Evolutionary conservation across 139 green algal genomes (phyloP).

Genomic region (Tetradesmus obliquus): DNA sequence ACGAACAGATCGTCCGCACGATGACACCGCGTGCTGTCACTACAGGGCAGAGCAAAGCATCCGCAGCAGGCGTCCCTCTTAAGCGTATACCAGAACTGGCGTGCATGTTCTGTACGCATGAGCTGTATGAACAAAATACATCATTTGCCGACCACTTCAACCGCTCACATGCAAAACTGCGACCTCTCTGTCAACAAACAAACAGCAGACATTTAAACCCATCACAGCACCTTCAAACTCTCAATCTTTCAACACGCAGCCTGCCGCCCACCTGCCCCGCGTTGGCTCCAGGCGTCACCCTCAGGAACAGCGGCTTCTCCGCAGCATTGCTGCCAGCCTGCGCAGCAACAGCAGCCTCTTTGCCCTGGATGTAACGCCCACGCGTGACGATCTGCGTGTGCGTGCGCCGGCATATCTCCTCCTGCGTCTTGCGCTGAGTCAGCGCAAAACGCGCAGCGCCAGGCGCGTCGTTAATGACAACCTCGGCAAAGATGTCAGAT

Average conservation of each 20-base stretch:
- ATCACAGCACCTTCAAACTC: no score
- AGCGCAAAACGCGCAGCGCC: conserved; percentile 56
- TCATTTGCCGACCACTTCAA: no score
- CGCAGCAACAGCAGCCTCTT: neutral
- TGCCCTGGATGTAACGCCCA: conserved; percentile 63
- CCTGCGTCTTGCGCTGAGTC: conserved; percentile 59
- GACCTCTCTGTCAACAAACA: no score
- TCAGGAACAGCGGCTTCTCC: conserved; percentile 65
- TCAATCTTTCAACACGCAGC: neutral
- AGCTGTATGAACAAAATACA: no score
- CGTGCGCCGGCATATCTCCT: conserved; percentile 65
- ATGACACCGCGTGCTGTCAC: no score
- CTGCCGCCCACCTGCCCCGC: conserved; percentile 19
- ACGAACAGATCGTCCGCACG: no score
- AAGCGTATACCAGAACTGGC: no score
- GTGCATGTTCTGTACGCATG: no score
- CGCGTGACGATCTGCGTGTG: conserved; percentile 57
- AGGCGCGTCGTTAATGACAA: conserved; percentile 68
- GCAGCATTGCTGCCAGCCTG: neutral
- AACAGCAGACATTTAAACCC: no score
- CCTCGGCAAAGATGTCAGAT: conserved; percentile 48
- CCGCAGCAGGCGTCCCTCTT: no score
- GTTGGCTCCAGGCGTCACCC: conserved; percentile 49
- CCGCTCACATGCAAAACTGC: no score
- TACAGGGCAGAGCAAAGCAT: no score